Evolutionary conservation across 2,329 filamentous ascomycete genomes (phyloP).

Genomic region (Diaporthe aspalathi): DNA sequence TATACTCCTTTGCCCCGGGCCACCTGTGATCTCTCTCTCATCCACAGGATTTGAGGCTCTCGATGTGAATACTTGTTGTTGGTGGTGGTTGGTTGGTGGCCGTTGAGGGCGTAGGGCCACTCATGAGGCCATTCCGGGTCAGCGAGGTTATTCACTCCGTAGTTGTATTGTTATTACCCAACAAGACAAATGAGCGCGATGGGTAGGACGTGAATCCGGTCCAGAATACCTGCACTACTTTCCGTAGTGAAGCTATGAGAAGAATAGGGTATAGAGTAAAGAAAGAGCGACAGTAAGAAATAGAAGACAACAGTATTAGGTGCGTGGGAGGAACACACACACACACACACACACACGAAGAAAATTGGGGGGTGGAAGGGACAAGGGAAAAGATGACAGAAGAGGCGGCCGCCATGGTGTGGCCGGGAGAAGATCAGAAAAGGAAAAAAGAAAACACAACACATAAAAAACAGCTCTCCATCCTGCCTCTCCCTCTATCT

Average conservation of each 20-base stretch:
- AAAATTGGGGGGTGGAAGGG: neutral
- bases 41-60: neutral
- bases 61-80: neutral
- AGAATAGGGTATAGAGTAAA: neutral
- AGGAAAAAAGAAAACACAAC: neutral
- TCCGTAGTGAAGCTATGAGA: too few species aligned
- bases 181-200: neutral
- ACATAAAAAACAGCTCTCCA: constrained; percentile 1
- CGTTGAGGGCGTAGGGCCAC: constrained; percentile 7
- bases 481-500: constrained; percentile 18
- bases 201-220: neutral
- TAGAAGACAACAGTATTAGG: neutral
- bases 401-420: constrained; percentile 17
- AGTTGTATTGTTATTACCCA: neutral
- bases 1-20: too few species aligned
- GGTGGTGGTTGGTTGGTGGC: neutral
- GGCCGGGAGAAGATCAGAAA: neutral
- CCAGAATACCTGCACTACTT: neutral
- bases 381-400: neutral
- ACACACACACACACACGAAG: too few species aligned
- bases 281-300: neutral
- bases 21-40: neutral
- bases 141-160: constrained; percentile 15
- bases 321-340: neutral
- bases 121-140: constrained; percentile 30